phyloP scores from a whole-genome alignment of 371 early-diverging fungal genomes.

The Mucor circinelloides region DNA sequence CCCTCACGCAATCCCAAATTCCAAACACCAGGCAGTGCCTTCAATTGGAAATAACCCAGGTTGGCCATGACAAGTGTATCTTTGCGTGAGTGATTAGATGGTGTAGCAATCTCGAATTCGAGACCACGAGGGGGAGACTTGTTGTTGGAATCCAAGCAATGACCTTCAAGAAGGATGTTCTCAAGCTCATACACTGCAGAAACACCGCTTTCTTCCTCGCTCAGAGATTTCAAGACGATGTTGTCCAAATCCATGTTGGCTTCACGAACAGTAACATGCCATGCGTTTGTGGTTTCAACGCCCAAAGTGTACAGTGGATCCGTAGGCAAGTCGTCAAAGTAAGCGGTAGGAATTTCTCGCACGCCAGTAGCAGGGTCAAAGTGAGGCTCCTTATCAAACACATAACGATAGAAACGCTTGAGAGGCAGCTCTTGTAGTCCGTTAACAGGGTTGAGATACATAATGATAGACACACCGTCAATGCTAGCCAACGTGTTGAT shows the following conservation, averaged over 20 bases:
- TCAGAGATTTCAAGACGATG: conserved; percentile 65
- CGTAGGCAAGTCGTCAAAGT: conserved; percentile 75
- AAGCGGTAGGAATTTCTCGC: conserved; percentile 53
- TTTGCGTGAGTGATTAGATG: conserved; percentile 51
- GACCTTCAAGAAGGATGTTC: conserved; percentile 88
- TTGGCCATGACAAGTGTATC: conserved; percentile 98
- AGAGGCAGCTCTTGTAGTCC: conserved; percentile 66
- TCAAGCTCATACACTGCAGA: conserved; percentile 81
- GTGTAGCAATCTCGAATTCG: conserved; percentile 73
- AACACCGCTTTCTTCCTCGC: conserved; percentile 47
- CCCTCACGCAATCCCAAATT: conserved; percentile 78
- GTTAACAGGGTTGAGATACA: conserved; percentile 62
- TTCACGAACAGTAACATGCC: conserved; percentile 85
- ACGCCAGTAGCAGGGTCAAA: conserved; percentile 59
- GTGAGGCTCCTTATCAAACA: conserved; percentile 61
- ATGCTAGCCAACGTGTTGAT: conserved; percentile 63
- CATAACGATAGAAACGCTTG: conserved; percentile 89
- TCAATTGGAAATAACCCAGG: conserved; percentile 92
- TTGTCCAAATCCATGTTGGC: conserved; percentile 93
- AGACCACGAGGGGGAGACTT: conserved; percentile 84
- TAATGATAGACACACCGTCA: conserved; percentile 62
- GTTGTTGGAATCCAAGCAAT: conserved; percentile 70
- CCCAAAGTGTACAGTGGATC: conserved; percentile 85
- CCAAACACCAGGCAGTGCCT: conserved; percentile 92
- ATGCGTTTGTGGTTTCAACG: conserved; percentile 81